Conservation (phyloP, 768 basidiomycete species). For the Dentipellis fragilis region DNA sequence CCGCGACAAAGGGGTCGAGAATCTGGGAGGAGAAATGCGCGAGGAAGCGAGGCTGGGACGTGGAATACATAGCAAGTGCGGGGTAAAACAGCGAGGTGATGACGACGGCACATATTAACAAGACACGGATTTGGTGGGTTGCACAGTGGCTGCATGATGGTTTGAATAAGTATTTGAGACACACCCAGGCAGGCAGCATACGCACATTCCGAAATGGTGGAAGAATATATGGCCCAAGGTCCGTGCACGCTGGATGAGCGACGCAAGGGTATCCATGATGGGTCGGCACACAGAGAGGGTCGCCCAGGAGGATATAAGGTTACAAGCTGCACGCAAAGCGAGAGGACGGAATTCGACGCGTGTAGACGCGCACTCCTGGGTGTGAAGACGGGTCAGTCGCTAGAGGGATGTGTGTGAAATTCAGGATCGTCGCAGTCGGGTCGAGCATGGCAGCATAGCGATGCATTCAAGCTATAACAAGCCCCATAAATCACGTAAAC, state of each 20-base stretch:
- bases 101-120: conserved; percentile 79
- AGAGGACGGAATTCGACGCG: not conserved
- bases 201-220: conserved; percentile 74
- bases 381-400: not conserved
- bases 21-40: conserved; percentile 43
- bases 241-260: conserved; percentile 25
- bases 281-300: not conserved
- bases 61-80: conserved; percentile 77
- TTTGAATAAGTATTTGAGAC: not conserved
- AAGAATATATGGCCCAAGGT: conserved; percentile 41
- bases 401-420: not conserved
- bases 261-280: conserved; percentile 14
- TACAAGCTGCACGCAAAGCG: not conserved
- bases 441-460: not conserved
- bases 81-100: conserved; percentile 87
- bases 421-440: not conserved
- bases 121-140: conserved; percentile 82
- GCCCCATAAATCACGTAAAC: not conserved
- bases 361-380: not conserved
- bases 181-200: conserved; percentile 13
- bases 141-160: conserved; percentile 61
- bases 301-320: not conserved
- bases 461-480: not conserved
- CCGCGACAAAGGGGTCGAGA: conserved; percentile 52
- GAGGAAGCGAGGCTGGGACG: conserved; percentile 53